phyloP scores from a whole-genome alignment of 495 filamentous ascomycete species.

The Bacidia rubella region DNA sequence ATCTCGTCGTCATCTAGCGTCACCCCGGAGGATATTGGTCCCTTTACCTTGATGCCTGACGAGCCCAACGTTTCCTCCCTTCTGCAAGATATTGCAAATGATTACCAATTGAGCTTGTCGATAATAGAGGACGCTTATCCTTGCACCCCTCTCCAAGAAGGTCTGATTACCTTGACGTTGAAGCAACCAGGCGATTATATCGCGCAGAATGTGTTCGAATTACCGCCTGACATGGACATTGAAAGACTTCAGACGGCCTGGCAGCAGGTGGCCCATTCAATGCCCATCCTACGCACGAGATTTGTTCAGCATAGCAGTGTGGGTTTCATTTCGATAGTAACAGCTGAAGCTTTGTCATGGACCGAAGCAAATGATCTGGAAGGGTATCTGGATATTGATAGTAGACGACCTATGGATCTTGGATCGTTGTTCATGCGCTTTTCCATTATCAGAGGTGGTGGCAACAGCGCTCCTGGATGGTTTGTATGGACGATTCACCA shows the following conservation, averaged over 20 bases:
- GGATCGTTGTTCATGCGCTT: too few relatives aligned
- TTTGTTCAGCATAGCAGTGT: constrained; percentile 26
- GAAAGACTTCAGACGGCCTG: constrained; percentile 29
- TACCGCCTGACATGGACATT: constrained; percentile 22
- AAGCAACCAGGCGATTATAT: constrained; percentile 24
- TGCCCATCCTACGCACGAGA: constrained; percentile 30
- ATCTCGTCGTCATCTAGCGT: background rate
- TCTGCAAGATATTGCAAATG: background rate
- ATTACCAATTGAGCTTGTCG: too few relatives aligned
- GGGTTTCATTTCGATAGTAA: too few relatives aligned
- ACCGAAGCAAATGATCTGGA: too few relatives aligned
- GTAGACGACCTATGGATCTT: too few relatives aligned
- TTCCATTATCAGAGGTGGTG: too few relatives aligned
- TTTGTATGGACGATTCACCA: constrained; percentile 17
- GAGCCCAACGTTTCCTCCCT: background rate
- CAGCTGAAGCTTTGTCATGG: too few relatives aligned
- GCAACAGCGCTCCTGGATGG: background rate
- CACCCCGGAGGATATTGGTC: background rate
- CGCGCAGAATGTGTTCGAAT: constrained; percentile 16
- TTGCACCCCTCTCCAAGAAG: constrained; percentile 47
- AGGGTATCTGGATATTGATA: too few relatives aligned
- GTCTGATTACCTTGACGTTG: constrained; percentile 36
- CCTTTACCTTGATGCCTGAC: background rate
- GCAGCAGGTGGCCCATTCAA: constrained; percentile 19
- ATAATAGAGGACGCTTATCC: constrained; percentile 45